These are phyloP conservation scores for Albugo laibachii DNA, from an alignment of 352 stramenopile species.

Conservation along the genomic window DNA sequence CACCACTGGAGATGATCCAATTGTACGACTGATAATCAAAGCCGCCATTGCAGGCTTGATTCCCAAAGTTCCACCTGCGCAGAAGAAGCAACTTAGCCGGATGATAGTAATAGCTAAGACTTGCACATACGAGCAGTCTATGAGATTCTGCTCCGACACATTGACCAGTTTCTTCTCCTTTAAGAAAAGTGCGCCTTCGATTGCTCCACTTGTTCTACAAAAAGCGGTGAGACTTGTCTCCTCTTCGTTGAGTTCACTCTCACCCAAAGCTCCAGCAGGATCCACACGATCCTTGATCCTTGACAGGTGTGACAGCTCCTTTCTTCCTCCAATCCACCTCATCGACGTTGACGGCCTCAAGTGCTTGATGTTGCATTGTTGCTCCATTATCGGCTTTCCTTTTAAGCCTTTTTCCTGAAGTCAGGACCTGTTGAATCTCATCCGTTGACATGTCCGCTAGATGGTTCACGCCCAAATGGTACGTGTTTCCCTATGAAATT, in stretches of 20 bases:
- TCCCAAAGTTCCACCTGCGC: slow-evolving; percentile 73
- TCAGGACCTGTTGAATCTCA: slow-evolving; percentile 27
- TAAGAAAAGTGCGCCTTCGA: slow-evolving; percentile 56
- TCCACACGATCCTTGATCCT: slow-evolving; percentile 81
- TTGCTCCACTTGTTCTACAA: slow-evolving; percentile 46
- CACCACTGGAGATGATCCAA: slow-evolving; percentile 71
- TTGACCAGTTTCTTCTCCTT: slow-evolving; percentile 57
- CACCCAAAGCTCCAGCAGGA: slow-evolving; percentile 85
- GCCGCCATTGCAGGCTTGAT: slow-evolving; percentile 78
- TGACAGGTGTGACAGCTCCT: slow-evolving; percentile 75
- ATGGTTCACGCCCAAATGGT: slow-evolving; percentile 59
- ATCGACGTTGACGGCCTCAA: slow-evolving; percentile 6
- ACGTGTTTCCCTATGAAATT: slow-evolving; percentile 31
- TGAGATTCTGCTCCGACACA: slow-evolving; percentile 77
- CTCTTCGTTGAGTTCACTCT: background rate
- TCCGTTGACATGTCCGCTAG: slow-evolving; percentile 65
- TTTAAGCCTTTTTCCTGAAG: slow-evolving; percentile 21
- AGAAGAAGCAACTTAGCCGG: background rate
- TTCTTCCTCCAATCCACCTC: slow-evolving; percentile 77
- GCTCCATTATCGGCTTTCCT: slow-evolving; percentile 44
- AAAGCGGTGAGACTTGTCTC: slow-evolving; percentile 1
- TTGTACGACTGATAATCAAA: slow-evolving; percentile 81
- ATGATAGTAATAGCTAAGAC: background rate
- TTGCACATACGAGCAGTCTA: slow-evolving; percentile 72
- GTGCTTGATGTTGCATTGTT: slow-evolving; percentile 18